These are phyloP conservation scores for Leccinum subatratum DNA, from an alignment of 1,284 basidiomycete genomes.

Conservation along the genomic window DNA sequence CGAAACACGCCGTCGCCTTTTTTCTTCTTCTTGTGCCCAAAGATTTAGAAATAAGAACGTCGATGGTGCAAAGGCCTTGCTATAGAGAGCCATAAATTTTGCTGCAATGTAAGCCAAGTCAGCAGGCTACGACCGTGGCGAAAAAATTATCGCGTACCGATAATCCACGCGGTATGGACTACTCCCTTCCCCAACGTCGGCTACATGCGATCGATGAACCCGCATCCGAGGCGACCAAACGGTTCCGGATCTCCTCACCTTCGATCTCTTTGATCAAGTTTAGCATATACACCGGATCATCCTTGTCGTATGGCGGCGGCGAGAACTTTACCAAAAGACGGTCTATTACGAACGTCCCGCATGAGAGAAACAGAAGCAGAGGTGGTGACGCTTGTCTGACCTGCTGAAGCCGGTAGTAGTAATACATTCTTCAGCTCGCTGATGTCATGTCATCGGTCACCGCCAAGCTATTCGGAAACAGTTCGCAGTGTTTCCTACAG, in stretches of 20 bases:
- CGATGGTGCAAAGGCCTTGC: constrained; percentile 15
- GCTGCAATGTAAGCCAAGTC: constrained; percentile 14
- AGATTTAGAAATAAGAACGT: constrained; percentile 1
- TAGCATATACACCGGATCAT: constrained; percentile 26
- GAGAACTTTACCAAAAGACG: constrained; percentile 31
- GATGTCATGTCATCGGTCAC: constrained; percentile 20
- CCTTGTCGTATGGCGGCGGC: constrained; percentile 28
- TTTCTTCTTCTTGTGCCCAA: background rate
- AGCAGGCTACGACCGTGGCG: background rate
- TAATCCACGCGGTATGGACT: constrained; percentile 24
- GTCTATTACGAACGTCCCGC: constrained; percentile 16
- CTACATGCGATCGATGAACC: background rate
- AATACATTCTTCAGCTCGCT: constrained; percentile 23
- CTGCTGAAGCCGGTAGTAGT: constrained; percentile 28
- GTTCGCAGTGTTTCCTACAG: constrained; percentile 29
- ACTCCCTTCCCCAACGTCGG: constrained; percentile 10
- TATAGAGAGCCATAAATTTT: constrained; percentile 30
- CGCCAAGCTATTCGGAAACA: constrained; percentile 27
- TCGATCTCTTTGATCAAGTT: constrained; percentile 30
- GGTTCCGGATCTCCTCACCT: constrained; percentile 10
- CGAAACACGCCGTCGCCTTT: constrained; percentile 28
- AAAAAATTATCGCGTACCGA: constrained; percentile 20
- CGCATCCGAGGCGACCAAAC: background rate
- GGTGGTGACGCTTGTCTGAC: constrained; percentile 5
- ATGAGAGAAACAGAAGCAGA: background rate